Evolutionary conservation across 169 alveolate genomes (phyloP), one percentile per base, ranked within the genome.

Genomic region (Eimeria falciformis): DNA sequence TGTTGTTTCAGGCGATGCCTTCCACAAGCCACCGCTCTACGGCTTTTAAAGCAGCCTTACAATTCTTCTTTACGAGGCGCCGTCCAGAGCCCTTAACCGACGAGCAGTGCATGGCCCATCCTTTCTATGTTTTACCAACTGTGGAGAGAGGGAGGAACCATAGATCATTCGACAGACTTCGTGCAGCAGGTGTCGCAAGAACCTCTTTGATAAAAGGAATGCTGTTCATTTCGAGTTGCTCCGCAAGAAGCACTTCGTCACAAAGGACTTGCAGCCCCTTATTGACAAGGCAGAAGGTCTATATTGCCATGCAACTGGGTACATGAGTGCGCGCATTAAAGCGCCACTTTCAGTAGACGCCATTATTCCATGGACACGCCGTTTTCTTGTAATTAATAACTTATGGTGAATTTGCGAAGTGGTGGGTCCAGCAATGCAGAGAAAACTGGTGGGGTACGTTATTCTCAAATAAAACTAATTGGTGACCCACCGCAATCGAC

Each of bases 371-470:
- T 9, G 40, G 62, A 43, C 23, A 47, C 86, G 86, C 2, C 86
- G 86, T 12, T 43, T 77, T 25, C 86, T 77, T 25, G 6, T 23
- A 25, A 68, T 47, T 14, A 68, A 77, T 46, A 29, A 40, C 14
- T 40, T 77, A 25, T 77, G 86, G 86, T 2, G 68, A 45, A 3
- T 47, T 46, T 46, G 86, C 29, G 14, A 46, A 77, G 86, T 77
- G 46, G 69, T 77, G 14, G 86, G 86, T 3, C 33, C 69, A 11
- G 47, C 68, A 47, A 47, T 77, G 86, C 40, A 27, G 66, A 77
- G 33, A 46, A 12, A 29, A 45, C 0, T 77, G 86, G 86, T 77
- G 86, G 86, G 5, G 5, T 23, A 21, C 0, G 2, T 4, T 23
- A 47, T 17, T 77, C 4, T 46, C 47, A 68, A 68, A 23, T 23